Evolutionary conservation across 441 rosid species (phyloP), one percentile per base, ranked within the genome.

Genomic region (Gossypium davidsonii): DNA sequence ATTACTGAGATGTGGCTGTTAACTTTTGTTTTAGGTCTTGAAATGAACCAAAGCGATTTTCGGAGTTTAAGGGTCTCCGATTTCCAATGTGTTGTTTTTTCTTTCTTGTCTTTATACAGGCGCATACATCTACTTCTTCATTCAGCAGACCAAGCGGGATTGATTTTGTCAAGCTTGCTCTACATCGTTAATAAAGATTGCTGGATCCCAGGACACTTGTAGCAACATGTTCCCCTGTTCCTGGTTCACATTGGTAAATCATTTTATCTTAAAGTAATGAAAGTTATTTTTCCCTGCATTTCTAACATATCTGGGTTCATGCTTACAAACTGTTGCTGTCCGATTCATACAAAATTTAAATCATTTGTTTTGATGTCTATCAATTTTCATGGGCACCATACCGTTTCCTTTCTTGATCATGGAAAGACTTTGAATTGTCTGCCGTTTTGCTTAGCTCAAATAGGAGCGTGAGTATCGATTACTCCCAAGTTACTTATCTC

Each of bases 1-100:
- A 31, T 0, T n/a, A 68, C 7, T 31, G 11, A 26, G 62, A 1
- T 14, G 37, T 68, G 49, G 15, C 59, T 26, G 9, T 28, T 7
- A 26, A 67, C 42, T 63, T 63, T 66, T 21, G 65, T 67, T 78
- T 60, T 72, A 60, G 82, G 80, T 69, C 74, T 53, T 21, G 39
- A 74, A 18, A 44, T 51, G 44, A 12, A 48, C 23, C 71, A 76
- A 65, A 68, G 4, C 62, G 70, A 68, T 59, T 68, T 71, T 75
- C 20, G 77, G 76, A 64, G 77, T 51, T 58, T 46, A 3, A 48
- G 66, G 23, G 3, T 15, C 39, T 15, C 23, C 0, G 49, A 14
- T 34, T 62, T 62, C 26, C 55, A 4, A 31, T 31, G 34, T 31
- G 34, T 4, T 31, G 34, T 4, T 31, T 8, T 8, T 7, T 6